Base-by-base conservation (phyloP, 306 rosid species). In the Castanea crenata region DNA sequence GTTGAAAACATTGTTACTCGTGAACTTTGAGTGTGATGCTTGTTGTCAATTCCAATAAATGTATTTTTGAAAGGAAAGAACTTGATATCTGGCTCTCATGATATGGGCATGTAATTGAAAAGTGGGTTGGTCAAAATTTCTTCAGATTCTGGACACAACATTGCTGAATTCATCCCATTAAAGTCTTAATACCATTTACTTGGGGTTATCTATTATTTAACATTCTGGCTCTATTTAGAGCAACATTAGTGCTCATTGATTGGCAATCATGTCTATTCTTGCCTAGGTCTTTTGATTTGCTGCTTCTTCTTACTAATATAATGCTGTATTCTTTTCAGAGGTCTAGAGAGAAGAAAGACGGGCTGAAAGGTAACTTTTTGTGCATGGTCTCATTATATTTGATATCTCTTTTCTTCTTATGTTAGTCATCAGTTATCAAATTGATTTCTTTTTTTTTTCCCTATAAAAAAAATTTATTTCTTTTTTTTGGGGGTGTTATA, bases 291-390 rank as follows among this genome's bases (percentile, higher is more conserved):
- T 63, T 20, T 23, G 9, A 63, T 1, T 35, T 35, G 52, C 25
- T 68, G 52, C 19, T 55, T 49, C 14, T 20, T 32, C 68, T 49
- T 11, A 35, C 75, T 78, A 34, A 75, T 16, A 13, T 69, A 56
- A 31, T 27, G 29, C 46, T 74, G 67, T 27, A 21, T 61, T 81
- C 41, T 81, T 49, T 67, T 16, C 89, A 88, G 89, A 81, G 72
- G 80, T 76, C 81, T 16, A 81, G 78, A 75, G 89, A 76, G 27
- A 58, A 55, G 59, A 86, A 87, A 81, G 89, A 88, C 63, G 86
- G 49, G 62, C 59, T 56, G 58, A 82, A 83, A 88, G 91, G 89
- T 83, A 80, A 73, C 18, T 35, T 20, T 29, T 69, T 67, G 25
- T 25, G 2, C n/a, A 57, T 67, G 44, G 51, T 79, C 63, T 54